A percentile compares a stretch with the other conserved stretches of the same genome.
phyloP scores from a whole-genome alignment of 257 asterid genomes.

The Nicotiana sylvestris region DNA sequence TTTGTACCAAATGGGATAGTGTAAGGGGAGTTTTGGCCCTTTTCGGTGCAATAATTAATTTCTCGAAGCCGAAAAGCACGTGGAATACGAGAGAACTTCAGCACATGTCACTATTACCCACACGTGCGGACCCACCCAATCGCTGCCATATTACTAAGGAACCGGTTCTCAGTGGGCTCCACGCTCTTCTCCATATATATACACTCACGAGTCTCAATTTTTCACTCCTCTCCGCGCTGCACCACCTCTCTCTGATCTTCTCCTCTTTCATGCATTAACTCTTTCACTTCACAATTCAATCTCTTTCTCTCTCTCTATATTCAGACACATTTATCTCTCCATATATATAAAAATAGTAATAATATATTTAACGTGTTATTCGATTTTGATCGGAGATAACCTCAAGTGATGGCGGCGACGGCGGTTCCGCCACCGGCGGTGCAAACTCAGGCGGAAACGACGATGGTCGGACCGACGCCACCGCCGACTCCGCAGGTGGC shows the following conservation, averaged over 20 bases:
- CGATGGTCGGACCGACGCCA: conserved; percentile 21
- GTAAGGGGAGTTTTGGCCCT: too few relatives aligned
- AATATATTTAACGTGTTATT: neutral
- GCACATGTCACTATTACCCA: neutral
- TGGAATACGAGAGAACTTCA: neutral
- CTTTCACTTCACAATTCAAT: neutral
- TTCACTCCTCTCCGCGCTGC: neutral
- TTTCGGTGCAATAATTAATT: too few relatives aligned
- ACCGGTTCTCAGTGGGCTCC: neutral
- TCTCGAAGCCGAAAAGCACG: too few relatives aligned
- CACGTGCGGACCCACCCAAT: conserved; percentile 6
- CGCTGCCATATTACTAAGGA: neutral
- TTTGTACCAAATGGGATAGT: too few relatives aligned
- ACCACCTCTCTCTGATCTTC: neutral
- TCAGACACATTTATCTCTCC: neutral
- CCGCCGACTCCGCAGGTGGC: conserved; percentile 18
- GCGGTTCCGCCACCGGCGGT: conserved; percentile 28
- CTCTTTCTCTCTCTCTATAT: neutral
- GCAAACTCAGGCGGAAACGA: conserved; percentile 20
- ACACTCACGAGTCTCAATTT: neutral
- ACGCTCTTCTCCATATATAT: neutral
- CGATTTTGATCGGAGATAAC: neutral
- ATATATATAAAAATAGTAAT: too few relatives aligned
- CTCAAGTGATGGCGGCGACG: conserved; percentile 39
- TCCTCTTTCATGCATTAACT: neutral